These are phyloP conservation scores for Boletus reticulatus DNA, from an alignment of 768 basidiomycete genomes.

Conservation along the genomic window DNA sequence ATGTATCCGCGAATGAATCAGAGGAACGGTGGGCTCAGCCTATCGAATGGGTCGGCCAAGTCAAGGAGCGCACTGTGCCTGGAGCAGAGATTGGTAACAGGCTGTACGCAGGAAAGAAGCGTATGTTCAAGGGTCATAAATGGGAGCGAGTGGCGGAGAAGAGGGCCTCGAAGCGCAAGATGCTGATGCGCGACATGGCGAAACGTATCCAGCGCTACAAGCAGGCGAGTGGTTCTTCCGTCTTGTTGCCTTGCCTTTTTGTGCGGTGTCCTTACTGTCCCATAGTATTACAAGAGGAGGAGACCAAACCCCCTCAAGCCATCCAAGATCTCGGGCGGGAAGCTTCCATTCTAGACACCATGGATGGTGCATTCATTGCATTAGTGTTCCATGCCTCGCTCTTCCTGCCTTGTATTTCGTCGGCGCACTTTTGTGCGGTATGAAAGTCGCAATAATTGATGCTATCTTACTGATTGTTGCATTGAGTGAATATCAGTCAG, in stretches of 20 bases:
- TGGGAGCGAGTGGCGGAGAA: conserved; percentile 65
- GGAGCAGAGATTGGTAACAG: conserved; percentile 58
- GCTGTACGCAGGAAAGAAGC: conserved; percentile 72
- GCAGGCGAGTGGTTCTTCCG: conserved; percentile 41
- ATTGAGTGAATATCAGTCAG: no score
- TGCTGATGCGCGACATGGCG: conserved; percentile 69
- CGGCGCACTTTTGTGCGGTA: no score
- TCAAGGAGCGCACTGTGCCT: conserved; percentile 38
- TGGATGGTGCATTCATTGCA: conserved; percentile 10
- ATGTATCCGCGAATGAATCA: background rate
- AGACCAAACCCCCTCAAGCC: conserved; percentile 60
- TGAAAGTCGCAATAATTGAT: no score
- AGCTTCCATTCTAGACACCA: conserved; percentile 56
- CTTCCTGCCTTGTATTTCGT: no score
- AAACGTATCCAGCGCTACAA: conserved; percentile 66
- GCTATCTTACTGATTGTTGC: no score
- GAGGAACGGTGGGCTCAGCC: conserved; percentile 21
- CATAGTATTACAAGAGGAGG: conserved; percentile 35
- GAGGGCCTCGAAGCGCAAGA: conserved; percentile 45
- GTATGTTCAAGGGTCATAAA: conserved; percentile 93
- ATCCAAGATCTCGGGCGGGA: conserved; percentile 43
- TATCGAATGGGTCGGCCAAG: conserved; percentile 42
- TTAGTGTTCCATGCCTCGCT: background rate
- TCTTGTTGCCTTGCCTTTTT: background rate
- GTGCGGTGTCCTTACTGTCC: background rate